A percentile compares a stretch with the other conserved stretches of the same genome.
Evolutionary conservation across 495 filamentous ascomycete species (phyloP).

Genomic region (Penicillium bialowiezense): DNA sequence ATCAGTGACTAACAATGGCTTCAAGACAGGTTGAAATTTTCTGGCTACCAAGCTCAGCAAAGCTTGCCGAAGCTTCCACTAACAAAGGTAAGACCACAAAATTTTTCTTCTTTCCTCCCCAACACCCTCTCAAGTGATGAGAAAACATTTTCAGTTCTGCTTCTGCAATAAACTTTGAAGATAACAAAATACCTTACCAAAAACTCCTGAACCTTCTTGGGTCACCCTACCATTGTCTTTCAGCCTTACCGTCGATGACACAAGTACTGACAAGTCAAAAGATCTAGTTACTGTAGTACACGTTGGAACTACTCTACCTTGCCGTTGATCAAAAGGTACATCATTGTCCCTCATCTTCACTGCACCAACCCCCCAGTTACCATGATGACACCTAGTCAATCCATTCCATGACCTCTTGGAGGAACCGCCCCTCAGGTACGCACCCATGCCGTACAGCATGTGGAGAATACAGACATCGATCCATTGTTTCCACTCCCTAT

Average conservation of each 20-base stretch:
- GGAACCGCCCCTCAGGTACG: slow-evolving; percentile 47
- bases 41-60: slow-evolving; percentile 1
- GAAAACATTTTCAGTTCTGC: slow-evolving; percentile 84
- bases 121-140: slow-evolving; percentile 63
- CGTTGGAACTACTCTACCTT: background rate
- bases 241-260: slow-evolving; percentile 1
- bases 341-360: slow-evolving; percentile 4
- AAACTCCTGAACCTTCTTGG: slow-evolving; percentile 49
- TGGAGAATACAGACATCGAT: slow-evolving; percentile 39
- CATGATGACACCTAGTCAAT: slow-evolving; percentile 98
- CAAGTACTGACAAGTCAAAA: slow-evolving; percentile 13
- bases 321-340: slow-evolving; percentile 2
- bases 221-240: slow-evolving; percentile 1
- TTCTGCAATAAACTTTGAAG: slow-evolving; percentile 82
- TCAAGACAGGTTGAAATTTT: slow-evolving; percentile 7
- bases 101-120: slow-evolving; percentile 2
- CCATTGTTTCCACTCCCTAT: slow-evolving; percentile 52
- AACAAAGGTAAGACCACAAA: slow-evolving; percentile 20
- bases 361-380: slow-evolving; percentile 19
- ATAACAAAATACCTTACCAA: slow-evolving; percentile 77
- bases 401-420: slow-evolving; percentile 94
- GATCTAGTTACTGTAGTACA: slow-evolving; percentile 10
- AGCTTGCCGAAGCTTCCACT: slow-evolving; percentile 2
- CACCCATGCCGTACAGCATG: slow-evolving; percentile 18
- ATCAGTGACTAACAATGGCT: slow-evolving; percentile 17